Base-by-base conservation (phyloP, 1,284 basidiomycete species). In the Megacollybia platyphylla region DNA sequence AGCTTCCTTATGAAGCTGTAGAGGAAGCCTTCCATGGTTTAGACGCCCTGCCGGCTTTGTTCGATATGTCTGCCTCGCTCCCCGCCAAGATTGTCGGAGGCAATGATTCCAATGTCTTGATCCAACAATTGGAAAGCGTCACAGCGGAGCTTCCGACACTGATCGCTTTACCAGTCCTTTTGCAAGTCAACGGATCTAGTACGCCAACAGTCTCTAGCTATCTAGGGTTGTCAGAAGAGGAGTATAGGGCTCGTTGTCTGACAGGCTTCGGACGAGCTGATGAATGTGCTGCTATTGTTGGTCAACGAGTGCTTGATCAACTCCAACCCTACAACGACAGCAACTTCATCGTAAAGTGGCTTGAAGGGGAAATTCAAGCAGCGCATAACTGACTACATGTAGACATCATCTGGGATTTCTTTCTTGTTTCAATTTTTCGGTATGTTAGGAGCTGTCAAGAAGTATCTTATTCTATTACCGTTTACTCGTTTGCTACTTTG, bases 261-360 rank as follows among this genome's bases (percentile, higher is more conserved):
- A 62, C 72, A 31, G 84, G 84, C 13, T 87, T 86, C 54, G 75
- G 77, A 9, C 65, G 82, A 40, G 85, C 83, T 32, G 85, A 87
- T 48, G 80, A 85, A 51, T 83, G 74, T 48, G 75, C 75, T 37
- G 59, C 59, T 13, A 60, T 70, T 8, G 72, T 86, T 27, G 78
- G 70, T 1, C 65, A 69, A 51, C 69, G 69, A 27, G 64, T 82
- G 32, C 57, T 76, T 20, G 68, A 76, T 36, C 61, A 64, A 32
- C 57, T 84, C 30, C 58, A 58, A 26, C 49, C 54, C 9, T 57
- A 62, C 17, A 45, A 48, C 6, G 58, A 59, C 36, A 44, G 52
- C 3, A 59, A 61, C 47, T 54, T 57, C 7, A 51, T 70, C 15
- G 57, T 71, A 10, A 58, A 61, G 29, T 78, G 73, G 73, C 52